Evolutionary conservation across 139 green algal genomes (phyloP), one percentile per base, ranked within the genome.

Genomic region (Chlorella ohadii): DNA sequence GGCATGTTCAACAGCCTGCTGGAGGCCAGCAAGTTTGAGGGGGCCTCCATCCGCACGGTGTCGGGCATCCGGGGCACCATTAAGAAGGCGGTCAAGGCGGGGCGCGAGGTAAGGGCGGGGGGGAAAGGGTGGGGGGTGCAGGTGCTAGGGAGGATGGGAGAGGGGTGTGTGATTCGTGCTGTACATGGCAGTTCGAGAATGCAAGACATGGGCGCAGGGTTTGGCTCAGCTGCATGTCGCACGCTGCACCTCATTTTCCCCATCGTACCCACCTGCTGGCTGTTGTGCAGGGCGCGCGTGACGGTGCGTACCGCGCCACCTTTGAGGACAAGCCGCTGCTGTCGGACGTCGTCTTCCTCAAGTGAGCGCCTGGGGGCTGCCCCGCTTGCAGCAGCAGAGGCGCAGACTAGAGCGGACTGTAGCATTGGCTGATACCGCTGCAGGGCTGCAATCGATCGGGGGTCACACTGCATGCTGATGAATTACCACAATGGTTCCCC

Each of bases 321-420:
- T 99, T 99, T 88, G 97, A 99, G 87, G 97, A 99, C 88, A 99
- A 99, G 86, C 91, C 97, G 17, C 88, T 99, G 65, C 85, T 96
- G 57, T 94, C 85, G 17, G 97, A 99, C 91, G 95, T 99, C 67
- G 93, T 99, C 28, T 98, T 98, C 87, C 81, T 91, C 28, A 68
- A 72, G 81, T 80, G 56, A n/a, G 55, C 19, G n/a, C n/a, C n/a
- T n/a, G n/a, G n/a, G n/a, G n/a, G n/a, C n/a, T n/a, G n/a, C n/a
- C n/a, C n/a, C n/a, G n/a, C n/a, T n/a, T n/a, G n/a, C n/a, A n/a
- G n/a, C n/a, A n/a, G n/a, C n/a, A n/a, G n/a, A n/a, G n/a, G n/a
- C n/a, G n/a, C n/a, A n/a, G n/a, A n/a, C n/a, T n/a, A n/a, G n/a
- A n/a, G n/a, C n/a, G n/a, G n/a, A n/a, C n/a, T n/a, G n/a, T n/a